Base-by-base conservation (phyloP, 208 protist genomes). In the Strigomonas galati region DNA sequence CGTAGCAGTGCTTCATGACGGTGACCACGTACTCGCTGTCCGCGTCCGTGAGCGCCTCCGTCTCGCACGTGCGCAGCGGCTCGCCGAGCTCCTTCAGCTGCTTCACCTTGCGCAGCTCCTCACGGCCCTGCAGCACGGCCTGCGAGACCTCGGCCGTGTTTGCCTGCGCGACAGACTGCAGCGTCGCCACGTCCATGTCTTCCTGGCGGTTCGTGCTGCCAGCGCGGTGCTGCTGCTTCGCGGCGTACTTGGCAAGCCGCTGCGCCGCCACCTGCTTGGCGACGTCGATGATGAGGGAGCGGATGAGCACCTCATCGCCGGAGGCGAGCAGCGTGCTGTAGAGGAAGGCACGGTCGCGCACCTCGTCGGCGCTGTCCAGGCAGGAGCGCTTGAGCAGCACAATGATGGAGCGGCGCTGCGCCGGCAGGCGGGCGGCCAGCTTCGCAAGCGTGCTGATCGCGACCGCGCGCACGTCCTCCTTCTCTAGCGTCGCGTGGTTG, bases 341-440 rank as follows among this genome's bases (percentile, higher is more conserved):
- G 24, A 99, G 82, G 28, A 96, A 76, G 6, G 97, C 97, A 40
- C 98, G 87, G 74, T 99, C 98, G 17, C 98, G 86, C 31, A 99
- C 98, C 81, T 99, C 98, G 83, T 99, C 98, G 78, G 99, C 98
- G 26, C 67, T 82, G 86, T 99, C 98, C 51, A 77, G 84, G 60
- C 97, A 82, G 23, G 67, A 82, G 71, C 95, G 97, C 56, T 89
- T 83, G 49, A 99, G 82, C 12, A 99, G 76, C n/a, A 78, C 72
- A 5, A 91, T 63, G 58, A 99, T 96, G 31, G 85, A 93, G 17
- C 73, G 69, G 28, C 93, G 87, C 37, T 99, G 87, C n/a, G 69
- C 56, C 24, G 89, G 87, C 21, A 97, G 70, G 17, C 73, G 72
- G 1, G 98, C 81, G 28, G 93, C 98, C 62, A 99, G 98, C 80